Conservation (phyloP, 768 basidiomycete genomes). For the Phlegmacium glaucopus region DNA sequence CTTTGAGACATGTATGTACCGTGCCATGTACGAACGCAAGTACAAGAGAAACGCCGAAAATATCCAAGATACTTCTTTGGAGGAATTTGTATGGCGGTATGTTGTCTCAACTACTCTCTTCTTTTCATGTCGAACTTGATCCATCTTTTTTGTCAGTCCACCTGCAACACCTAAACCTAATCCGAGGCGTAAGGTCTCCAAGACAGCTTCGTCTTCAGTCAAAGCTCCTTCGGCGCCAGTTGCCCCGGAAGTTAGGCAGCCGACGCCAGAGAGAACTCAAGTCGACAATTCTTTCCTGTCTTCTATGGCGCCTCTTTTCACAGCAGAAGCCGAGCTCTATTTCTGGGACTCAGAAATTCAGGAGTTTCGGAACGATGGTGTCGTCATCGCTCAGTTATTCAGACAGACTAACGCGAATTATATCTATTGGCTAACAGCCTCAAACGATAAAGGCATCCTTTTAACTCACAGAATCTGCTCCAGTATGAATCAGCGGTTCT, state of each 20-base stretch:
- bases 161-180: slow-evolving; percentile 26
- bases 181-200: slow-evolving; percentile 29
- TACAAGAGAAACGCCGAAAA: slow-evolving; percentile 70
- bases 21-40: slow-evolving; percentile 96
- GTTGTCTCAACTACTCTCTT: slow-evolving; percentile 25
- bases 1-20: slow-evolving; percentile 93
- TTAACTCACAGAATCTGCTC: slow-evolving; percentile 62
- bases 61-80: slow-evolving; percentile 62
- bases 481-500: slow-evolving; percentile 73
- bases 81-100: slow-evolving; percentile 81
- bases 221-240: slow-evolving; percentile 7
- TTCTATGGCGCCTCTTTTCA: slow-evolving; percentile 28
- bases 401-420: slow-evolving; percentile 42
- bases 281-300: slow-evolving; percentile 15
- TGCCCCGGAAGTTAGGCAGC: slow-evolving; percentile 8
- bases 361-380: slow-evolving; percentile 50
- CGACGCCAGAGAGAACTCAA: slow-evolving; percentile 7
- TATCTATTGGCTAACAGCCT: slow-evolving; percentile 58
- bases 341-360: slow-evolving; percentile 53
- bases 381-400: slow-evolving; percentile 52
- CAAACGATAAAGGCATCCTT: slow-evolving; percentile 43
- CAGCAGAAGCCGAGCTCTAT: slow-evolving; percentile 55
- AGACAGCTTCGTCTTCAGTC: slow-evolving; percentile 10
- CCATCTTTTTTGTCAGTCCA: slow-evolving; percentile 25
- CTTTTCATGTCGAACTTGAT: background rate